phyloP scores from a whole-genome alignment of 2,329 filamentous ascomycete genomes.

The Fusarium verticillioides region DNA sequence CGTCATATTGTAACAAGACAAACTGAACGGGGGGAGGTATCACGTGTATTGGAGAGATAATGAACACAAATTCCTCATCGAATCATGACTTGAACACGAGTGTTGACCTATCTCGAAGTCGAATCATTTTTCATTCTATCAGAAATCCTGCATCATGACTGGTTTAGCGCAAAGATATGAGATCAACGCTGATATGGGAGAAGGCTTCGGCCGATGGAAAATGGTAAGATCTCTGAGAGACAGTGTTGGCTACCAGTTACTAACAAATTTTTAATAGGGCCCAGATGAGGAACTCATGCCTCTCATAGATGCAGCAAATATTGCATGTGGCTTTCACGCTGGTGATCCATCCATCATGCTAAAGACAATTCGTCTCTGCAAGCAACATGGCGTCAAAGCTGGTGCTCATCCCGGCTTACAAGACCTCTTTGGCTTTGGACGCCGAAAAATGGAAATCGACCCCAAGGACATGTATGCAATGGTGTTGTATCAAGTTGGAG shows the following conservation, averaged over 20 bases:
- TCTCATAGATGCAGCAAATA: constrained; percentile 70
- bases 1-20: not conserved
- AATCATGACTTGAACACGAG: not conserved
- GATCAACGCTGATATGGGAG: constrained; percentile 3
- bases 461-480: constrained; percentile 67
- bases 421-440: constrained; percentile 73
- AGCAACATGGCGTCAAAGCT: constrained; percentile 64
- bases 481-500: constrained; percentile 71
- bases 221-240: not conserved
- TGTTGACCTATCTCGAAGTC: not conserved
- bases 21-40: not conserved
- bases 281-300: constrained; percentile 70
- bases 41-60: constrained; percentile 2
- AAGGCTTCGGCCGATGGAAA: constrained; percentile 1
- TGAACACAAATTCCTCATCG: not conserved
- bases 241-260: not conserved
- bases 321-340: constrained; percentile 70
- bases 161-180: not conserved
- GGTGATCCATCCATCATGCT: constrained; percentile 74
- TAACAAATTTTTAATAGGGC: not conserved
- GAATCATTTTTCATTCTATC: not conserved
- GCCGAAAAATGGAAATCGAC: constrained; percentile 69
- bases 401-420: constrained; percentile 73
- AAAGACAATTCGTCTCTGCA: constrained; percentile 67
- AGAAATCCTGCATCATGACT: not conserved